Evolutionary conservation across 2,329 filamentous ascomycete genomes (phyloP).

Genomic region (Cercospora sp.): DNA sequence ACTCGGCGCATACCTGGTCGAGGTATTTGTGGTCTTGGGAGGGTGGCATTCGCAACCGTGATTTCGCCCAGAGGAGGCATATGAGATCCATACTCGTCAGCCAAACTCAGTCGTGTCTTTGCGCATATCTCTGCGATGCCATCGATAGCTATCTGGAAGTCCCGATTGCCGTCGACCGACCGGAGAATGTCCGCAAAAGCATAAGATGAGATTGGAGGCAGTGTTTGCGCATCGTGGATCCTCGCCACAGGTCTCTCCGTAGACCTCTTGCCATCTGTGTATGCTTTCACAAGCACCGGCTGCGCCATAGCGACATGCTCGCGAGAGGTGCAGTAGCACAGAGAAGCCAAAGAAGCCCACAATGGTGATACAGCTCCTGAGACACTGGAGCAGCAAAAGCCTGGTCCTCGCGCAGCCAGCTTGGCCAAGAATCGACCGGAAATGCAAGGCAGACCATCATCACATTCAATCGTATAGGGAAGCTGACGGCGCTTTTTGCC

Average conservation of each 20-base stretch:
- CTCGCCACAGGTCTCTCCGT: conserved; percentile 15
- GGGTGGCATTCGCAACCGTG: conserved; percentile 31
- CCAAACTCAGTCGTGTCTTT: conserved; percentile 60
- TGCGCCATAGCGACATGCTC: conserved; percentile 41
- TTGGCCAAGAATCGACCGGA: not conserved
- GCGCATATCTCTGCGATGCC: conserved; percentile 65
- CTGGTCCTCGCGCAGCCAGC: conserved; percentile 6
- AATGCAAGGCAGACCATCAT: not conserved
- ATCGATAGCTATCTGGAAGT: conserved; percentile 60
- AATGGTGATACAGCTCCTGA: not conserved
- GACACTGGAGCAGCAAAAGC: conserved; percentile 17
- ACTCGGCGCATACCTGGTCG: conserved; percentile 40
- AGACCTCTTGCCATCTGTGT: conserved; percentile 24
- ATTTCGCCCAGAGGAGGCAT: conserved; percentile 63
- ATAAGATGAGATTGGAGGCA: conserved; percentile 38
- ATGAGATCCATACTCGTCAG: conserved; percentile 64
- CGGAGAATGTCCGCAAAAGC: conserved; percentile 39
- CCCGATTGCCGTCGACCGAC: conserved; percentile 48
- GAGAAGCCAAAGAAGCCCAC: not conserved
- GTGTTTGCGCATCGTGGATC: conserved; percentile 23
- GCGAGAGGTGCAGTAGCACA: not conserved
- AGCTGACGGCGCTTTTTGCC: not conserved
- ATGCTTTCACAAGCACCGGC: conserved; percentile 46
- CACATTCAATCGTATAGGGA: not conserved
- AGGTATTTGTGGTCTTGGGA: conserved; percentile 22